phyloP scores from a whole-genome alignment of 352 stramenopile genomes.

The Globisporangium alternatum region DNA sequence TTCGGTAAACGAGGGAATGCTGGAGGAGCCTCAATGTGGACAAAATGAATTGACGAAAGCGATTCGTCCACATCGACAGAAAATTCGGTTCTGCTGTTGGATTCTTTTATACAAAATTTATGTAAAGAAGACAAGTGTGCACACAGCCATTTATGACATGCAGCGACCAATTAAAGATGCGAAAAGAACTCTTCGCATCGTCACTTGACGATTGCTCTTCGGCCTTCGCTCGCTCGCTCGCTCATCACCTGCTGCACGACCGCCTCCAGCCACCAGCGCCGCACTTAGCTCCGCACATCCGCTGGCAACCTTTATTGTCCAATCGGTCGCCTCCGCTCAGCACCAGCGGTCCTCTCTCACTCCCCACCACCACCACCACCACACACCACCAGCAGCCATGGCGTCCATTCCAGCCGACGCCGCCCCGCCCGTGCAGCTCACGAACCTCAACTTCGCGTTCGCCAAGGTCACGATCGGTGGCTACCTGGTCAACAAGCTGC shows the following conservation, averaged over 20 bases:
- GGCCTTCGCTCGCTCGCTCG: constrained; percentile 2
- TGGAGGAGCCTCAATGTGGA: not conserved
- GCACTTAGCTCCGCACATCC: not conserved
- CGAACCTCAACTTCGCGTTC: constrained; percentile 67
- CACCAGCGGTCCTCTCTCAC: not conserved
- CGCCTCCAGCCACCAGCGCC: not conserved
- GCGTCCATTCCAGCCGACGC: not conserved
- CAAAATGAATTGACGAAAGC: not conserved
- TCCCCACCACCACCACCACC: not conserved
- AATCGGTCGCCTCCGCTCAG: not conserved
- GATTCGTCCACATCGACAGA: not conserved
- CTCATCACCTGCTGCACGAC: not conserved
- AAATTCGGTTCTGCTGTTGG: not conserved
- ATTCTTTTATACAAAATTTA: not conserved
- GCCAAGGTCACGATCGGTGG: constrained; percentile 68
- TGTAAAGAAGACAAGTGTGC: not conserved
- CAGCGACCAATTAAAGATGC: constrained; percentile 1
- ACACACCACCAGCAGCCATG: not conserved
- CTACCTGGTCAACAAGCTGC: constrained; percentile 52
- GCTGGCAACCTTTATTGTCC: not conserved
- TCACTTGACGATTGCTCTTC: constrained; percentile 4
- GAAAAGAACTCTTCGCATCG: constrained; percentile 2
- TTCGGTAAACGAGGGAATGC: no score
- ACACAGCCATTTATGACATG: not conserved
- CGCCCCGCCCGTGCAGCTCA: constrained; percentile 48